These are phyloP conservation scores for Arthrobotrys sinensis DNA, from an alignment of 2,329 filamentous ascomycete species.

Conservation along the genomic window DNA sequence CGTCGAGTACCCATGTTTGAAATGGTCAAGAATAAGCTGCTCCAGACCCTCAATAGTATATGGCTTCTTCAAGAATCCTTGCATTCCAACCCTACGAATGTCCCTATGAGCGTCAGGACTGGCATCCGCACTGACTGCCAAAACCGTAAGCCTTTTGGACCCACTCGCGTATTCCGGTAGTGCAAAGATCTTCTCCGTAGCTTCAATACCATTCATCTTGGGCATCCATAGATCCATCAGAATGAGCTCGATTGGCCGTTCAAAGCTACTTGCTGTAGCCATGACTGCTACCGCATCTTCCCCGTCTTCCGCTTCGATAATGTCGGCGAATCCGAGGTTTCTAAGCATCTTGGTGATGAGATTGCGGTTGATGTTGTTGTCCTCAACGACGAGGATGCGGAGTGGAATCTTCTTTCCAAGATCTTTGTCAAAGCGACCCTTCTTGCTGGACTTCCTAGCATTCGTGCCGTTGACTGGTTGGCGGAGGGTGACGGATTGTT, in stretches of 20 bases:
- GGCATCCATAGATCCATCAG: slow-evolving; percentile 86
- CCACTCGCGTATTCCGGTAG: slow-evolving; percentile 68
- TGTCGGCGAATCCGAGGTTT: slow-evolving; percentile 77
- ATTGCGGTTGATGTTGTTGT: slow-evolving; percentile 80
- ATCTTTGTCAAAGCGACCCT: slow-evolving; percentile 71
- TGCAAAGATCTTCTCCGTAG: slow-evolving; percentile 75
- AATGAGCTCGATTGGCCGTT: slow-evolving; percentile 73
- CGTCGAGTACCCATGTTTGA: slow-evolving; percentile 46
- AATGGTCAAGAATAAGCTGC: slow-evolving; percentile 72
- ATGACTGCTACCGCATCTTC: slow-evolving; percentile 77
- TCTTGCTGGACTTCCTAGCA: slow-evolving; percentile 20
- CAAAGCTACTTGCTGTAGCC: slow-evolving; percentile 68
- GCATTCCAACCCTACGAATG: slow-evolving; percentile 76
- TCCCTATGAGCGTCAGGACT: slow-evolving; percentile 76
- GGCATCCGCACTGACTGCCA: slow-evolving; percentile 78
- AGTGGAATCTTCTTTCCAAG: slow-evolving; percentile 76
- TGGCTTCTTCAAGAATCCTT: slow-evolving; percentile 79
- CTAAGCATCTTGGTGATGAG: slow-evolving; percentile 77
- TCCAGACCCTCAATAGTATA: slow-evolving; percentile 77
- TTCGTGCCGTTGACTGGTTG: slow-evolving; percentile 48
- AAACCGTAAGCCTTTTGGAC: slow-evolving; percentile 68
- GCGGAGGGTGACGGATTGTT: slow-evolving; percentile 64
- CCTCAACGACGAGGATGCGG: slow-evolving; percentile 79
- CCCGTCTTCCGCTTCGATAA: slow-evolving; percentile 78
- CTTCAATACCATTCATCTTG: slow-evolving; percentile 80